Evolutionary conservation across 331 rosid species (phyloP).

Genomic region (Saraca asoca): DNA sequence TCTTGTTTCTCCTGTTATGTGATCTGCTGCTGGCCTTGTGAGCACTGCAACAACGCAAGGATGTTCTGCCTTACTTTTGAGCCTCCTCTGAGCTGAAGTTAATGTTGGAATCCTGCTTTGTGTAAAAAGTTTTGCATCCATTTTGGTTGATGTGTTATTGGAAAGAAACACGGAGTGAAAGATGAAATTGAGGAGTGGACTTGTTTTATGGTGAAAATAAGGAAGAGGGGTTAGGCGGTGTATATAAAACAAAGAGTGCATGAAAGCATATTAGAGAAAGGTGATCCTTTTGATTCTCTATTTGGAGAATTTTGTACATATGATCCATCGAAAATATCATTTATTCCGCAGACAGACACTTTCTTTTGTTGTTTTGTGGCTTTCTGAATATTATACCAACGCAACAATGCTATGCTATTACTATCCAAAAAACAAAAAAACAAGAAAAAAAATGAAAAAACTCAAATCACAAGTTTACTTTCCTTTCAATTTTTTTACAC

Average conservation of each 20-base stretch:
- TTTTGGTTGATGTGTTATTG: conserved; percentile 26
- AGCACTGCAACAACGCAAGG: conserved; percentile 50
- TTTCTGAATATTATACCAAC: too few relatives aligned
- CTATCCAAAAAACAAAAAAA: too few relatives aligned
- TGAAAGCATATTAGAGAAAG: conserved; percentile 40
- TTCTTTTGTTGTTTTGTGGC: conserved; percentile 17
- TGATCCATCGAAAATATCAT: too few relatives aligned
- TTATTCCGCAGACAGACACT: conserved; percentile 27
- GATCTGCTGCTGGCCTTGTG: conserved; percentile 43
- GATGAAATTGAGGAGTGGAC: neutral
- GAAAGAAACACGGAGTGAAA: conserved; percentile 17
- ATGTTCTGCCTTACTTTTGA: conserved; percentile 26
- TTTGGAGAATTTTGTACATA: too few relatives aligned
- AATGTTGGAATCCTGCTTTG: conserved; percentile 34
- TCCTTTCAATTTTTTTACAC: too few relatives aligned
- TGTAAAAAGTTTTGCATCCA: conserved; percentile 52
- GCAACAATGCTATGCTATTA: too few relatives aligned
- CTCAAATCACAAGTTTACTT: too few relatives aligned
- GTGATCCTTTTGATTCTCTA: conserved; percentile 26
- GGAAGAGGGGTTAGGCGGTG: conserved; percentile 2
- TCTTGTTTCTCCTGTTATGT: conserved; percentile 34
- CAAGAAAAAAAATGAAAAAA: too few relatives aligned
- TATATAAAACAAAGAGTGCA: conserved; percentile 44
- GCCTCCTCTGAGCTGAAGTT: conserved; percentile 31
- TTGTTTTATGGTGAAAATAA: neutral